Conservation (phyloP, 83 land plant genomes). For the Larix sibirica region DNA sequence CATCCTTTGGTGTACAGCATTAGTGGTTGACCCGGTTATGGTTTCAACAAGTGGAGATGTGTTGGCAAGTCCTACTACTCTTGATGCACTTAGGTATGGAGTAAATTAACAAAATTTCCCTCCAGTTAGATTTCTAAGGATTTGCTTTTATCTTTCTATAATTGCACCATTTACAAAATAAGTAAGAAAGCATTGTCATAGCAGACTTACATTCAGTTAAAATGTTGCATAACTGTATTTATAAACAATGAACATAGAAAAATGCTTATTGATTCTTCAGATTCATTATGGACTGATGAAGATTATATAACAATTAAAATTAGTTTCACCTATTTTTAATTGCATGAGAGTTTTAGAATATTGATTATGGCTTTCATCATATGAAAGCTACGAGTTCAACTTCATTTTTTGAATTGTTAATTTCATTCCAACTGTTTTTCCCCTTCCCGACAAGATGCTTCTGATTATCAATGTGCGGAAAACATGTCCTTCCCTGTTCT, state of each 20-base stretch:
- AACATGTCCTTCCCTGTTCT: too few relatives aligned
- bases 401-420: too few relatives aligned
- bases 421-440: too few relatives aligned
- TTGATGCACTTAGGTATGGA: slow-evolving; percentile 66
- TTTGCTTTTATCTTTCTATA: not conserved
- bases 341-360: not conserved
- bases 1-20: slow-evolving; percentile 52
- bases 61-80: slow-evolving; percentile 69
- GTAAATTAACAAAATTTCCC: not conserved
- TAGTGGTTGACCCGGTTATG: slow-evolving; percentile 98
- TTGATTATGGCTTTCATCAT: not conserved
- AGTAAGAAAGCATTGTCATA: not conserved
- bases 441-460: too few relatives aligned
- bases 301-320: not conserved
- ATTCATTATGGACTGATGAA: not conserved
- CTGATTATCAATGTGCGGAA: too few relatives aligned
- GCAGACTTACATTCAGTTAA: not conserved
- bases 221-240: not conserved
- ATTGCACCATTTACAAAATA: not conserved
- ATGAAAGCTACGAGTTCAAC: too few relatives aligned
- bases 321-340: not conserved
- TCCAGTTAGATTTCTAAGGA: not conserved
- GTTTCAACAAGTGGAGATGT: slow-evolving; percentile 92
- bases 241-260: not conserved
- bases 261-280: not conserved